Evolutionary conservation across 2,329 filamentous ascomycete species (phyloP).

Genomic region (Aspergillus sp.): DNA sequence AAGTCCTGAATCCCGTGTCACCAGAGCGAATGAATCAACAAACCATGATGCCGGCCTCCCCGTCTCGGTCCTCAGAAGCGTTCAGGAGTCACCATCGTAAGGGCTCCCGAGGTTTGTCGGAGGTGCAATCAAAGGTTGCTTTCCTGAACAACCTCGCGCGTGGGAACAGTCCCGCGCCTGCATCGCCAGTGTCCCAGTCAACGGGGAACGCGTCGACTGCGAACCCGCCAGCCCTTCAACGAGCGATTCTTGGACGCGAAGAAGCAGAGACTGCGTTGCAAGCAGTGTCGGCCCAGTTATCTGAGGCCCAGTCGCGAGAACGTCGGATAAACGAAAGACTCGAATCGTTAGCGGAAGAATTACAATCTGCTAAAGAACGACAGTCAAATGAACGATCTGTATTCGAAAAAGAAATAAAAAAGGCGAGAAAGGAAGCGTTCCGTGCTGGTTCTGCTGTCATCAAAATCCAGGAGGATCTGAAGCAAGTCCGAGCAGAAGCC

Average conservation of each 20-base stretch:
- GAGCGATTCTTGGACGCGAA: conserved; percentile 39
- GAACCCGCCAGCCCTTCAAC: conserved; percentile 37
- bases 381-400: conserved; percentile 40
- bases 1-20: conserved; percentile 38
- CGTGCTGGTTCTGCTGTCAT: conserved; percentile 48
- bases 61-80: conserved; percentile 30
- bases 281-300: conserved; percentile 28
- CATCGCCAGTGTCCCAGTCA: conserved; percentile 16
- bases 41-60: conserved; percentile 32
- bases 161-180: conserved; percentile 20
- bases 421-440: conserved; percentile 50
- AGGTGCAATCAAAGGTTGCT: conserved; percentile 43
- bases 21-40: conserved; percentile 44
- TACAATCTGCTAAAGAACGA: conserved; percentile 44
- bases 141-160: conserved; percentile 40
- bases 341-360: conserved; percentile 44
- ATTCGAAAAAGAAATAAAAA: conserved; percentile 51
- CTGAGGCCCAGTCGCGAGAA: conserved; percentile 37
- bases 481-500: conserved; percentile 36
- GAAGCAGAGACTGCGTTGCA: conserved; percentile 37
- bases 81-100: conserved; percentile 27
- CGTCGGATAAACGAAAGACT: conserved; percentile 38
- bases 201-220: conserved; percentile 35
- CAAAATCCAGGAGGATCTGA: conserved; percentile 46
- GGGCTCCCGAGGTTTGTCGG: conserved; percentile 27